Base-by-base conservation (phyloP, 2,329 filamentous ascomycete genomes). In the Trichoderma lentiforme region DNA sequence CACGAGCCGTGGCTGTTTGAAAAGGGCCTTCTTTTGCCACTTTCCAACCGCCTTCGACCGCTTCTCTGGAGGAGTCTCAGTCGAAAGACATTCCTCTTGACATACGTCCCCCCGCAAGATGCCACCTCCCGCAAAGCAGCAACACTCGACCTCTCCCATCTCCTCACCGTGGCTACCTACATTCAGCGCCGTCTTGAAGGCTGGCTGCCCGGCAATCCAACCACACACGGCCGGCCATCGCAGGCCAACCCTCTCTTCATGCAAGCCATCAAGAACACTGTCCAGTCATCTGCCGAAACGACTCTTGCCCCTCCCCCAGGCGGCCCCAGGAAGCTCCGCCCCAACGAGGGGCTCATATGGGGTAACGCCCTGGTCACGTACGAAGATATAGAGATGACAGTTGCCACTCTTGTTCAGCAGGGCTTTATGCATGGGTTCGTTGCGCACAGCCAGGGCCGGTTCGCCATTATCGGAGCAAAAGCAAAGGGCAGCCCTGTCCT, bases 341-440 rank as follows among this genome's bases (percentile, higher is more conserved):
- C 89, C 1, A 86, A 88, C 76, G 85, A 90, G 77, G 89, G 89
- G 2, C 78, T 90, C 61, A 80, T 91, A n/a, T 89, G 86, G 82
- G 91, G 91, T 21, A 91, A 92, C 76, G 85, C 87, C 73, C 79
- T 84, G 73, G 84, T 90, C 39, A 86, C 88, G 51, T 81, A 88
- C 43, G 83, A 88, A 15, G 91, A 93, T 75, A 85, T 97, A n/a
- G 94, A 97, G 81, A 90, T 90, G 58, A 90, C 93, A 63, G 86
- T 97, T 14, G 89, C 92, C 0, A 91, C 91, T 12, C 86, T 98
- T 14, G 88, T 97, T 24, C 89, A 92, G 64, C 93, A 97, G 80
- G 93, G 92, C 0, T 84, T 97, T 28, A 85, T 98, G 79, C 90
- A 91, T 75, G 95, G 95, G 2, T 98, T 95, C 78, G 87, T 98